phyloP scores from a whole-genome alignment of 331 rosid genomes.

The Acacia pycnantha region DNA sequence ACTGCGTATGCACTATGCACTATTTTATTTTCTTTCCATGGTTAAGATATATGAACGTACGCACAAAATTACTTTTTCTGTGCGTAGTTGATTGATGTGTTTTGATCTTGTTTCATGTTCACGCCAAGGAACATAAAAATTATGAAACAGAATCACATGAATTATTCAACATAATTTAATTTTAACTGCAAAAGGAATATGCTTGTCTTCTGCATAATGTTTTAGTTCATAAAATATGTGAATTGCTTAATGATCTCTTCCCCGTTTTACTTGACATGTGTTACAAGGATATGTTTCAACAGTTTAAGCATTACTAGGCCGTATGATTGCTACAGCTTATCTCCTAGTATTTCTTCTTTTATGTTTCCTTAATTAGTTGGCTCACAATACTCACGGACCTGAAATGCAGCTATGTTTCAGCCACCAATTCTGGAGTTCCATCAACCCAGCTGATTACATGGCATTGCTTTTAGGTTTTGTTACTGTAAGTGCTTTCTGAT shows the following conservation, averaged over 20 bases:
- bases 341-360: too few species aligned
- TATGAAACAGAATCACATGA: neutral
- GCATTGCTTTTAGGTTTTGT: constrained; percentile 90
- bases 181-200: too few species aligned
- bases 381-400: too few species aligned
- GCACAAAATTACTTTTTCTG: neutral
- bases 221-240: too few species aligned
- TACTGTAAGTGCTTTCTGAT: constrained; percentile 51
- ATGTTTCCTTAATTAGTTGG: too few species aligned
- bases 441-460: constrained; percentile 75
- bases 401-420: constrained; percentile 83
- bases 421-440: constrained; percentile 94
- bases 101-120: constrained; percentile 16
- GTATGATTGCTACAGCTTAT: too few species aligned
- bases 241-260: too few species aligned
- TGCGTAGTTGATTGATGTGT: neutral
- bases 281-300: too few species aligned
- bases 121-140: neutral
- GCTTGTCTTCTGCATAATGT: too few species aligned
- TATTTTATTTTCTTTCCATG: neutral
- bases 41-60: neutral
- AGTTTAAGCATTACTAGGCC: too few species aligned
- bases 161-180: too few species aligned
- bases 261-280: too few species aligned
- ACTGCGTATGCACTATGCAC: neutral